These are phyloP conservation scores for Fusarium devonianum DNA, from an alignment of 2,329 filamentous ascomycete genomes.

Conservation along the genomic window DNA sequence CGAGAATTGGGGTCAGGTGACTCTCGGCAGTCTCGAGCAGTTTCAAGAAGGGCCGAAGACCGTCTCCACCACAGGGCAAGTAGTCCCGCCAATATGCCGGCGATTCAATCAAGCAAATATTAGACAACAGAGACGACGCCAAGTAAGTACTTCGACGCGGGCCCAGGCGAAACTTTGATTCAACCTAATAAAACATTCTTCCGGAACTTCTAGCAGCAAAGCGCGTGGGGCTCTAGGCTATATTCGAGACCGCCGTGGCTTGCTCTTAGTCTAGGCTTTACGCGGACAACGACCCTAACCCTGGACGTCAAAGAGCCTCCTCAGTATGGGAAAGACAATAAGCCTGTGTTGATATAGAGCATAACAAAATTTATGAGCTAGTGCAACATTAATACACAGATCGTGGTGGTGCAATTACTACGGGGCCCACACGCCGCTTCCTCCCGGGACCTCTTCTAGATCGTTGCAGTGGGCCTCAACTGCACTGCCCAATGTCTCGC, in stretches of 20 bases:
- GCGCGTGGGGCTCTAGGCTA: not conserved
- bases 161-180: no score
- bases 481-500: slow-evolving; percentile 5
- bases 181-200: no score
- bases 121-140: no score
- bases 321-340: not conserved
- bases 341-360: not conserved
- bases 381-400: slow-evolving; percentile 8
- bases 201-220: no score
- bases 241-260: not conserved
- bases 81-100: no score
- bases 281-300: not conserved
- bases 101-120: no score
- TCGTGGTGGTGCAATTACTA: slow-evolving; percentile 28
- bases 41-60: no score
- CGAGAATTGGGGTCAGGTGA: not conserved
- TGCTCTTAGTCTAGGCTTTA: not conserved
- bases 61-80: no score
- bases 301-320: not conserved
- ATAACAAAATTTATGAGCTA: not conserved
- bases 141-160: no score
- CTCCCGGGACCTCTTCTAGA: slow-evolving; percentile 6
- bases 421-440: slow-evolving; percentile 4
- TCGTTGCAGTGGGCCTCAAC: slow-evolving; percentile 1
- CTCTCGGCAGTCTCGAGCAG: no score